phyloP scores from a whole-genome alignment of 495 filamentous ascomycete genomes.

The Penicillium coffeae region DNA sequence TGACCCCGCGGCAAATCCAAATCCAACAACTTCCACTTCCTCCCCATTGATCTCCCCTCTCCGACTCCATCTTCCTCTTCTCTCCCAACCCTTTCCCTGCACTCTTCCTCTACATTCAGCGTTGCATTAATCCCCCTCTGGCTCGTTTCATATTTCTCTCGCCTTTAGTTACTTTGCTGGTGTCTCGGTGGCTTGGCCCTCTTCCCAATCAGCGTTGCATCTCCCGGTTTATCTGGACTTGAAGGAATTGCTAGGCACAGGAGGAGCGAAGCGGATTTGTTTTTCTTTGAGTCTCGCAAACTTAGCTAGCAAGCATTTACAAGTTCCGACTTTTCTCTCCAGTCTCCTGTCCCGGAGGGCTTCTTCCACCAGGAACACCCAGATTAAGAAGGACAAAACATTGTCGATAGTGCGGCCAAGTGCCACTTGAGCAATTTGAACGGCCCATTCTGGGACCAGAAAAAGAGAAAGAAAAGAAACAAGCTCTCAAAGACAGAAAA shows the following conservation, averaged over 20 bases:
- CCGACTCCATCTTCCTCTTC: constrained; percentile 5
- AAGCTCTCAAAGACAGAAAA: constrained; percentile 8
- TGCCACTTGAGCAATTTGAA: constrained; percentile 9
- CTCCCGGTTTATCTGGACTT: constrained; percentile 7
- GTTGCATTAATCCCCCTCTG: constrained; percentile 9
- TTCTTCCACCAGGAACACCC: constrained; percentile 23
- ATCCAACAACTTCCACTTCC: neutral
- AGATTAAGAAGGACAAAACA: constrained; percentile 29
- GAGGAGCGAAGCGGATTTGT: constrained; percentile 21
- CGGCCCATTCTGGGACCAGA: constrained; percentile 9
- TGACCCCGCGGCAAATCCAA: constrained; percentile 10
- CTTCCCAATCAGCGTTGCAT: constrained; percentile 9
- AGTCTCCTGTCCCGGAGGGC: constrained; percentile 33
- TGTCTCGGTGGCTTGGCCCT: neutral
- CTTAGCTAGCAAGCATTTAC: constrained; percentile 53
- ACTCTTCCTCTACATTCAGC: constrained; percentile 7
- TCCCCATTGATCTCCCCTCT: neutral
- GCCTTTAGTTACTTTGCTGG: neutral
- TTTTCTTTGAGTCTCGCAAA: constrained; percentile 42
- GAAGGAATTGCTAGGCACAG: neutral
- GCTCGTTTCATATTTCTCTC: constrained; percentile 2
- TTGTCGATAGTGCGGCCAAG: constrained; percentile 21
- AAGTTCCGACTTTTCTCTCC: constrained; percentile 44
- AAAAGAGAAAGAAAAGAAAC: constrained; percentile 14
- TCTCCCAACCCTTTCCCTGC: constrained; percentile 3